Percentiles rank a stretch among this genome's conserved stretches.
Evolutionary conservation across 441 rosid species (phyloP).

Genomic region (Populus tomentosa): DNA sequence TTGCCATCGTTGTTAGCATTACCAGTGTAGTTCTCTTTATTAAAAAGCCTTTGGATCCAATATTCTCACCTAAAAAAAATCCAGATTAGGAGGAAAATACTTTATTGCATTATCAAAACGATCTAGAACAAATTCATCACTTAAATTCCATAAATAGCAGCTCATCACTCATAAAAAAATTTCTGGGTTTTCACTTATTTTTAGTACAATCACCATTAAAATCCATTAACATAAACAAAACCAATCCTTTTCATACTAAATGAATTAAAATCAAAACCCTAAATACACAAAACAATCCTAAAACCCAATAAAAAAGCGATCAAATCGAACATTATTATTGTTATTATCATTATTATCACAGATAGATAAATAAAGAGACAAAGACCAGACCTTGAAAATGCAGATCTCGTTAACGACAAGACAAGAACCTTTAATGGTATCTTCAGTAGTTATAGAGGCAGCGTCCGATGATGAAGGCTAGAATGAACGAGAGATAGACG

Average conservation of each 20-base stretch:
- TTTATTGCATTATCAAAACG: no score
- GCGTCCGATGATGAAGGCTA: no score
- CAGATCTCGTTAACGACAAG: slow-evolving; percentile 91
- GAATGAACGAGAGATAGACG: no score
- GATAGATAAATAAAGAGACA: neutral
- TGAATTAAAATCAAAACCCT: neutral
- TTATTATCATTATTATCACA: neutral
- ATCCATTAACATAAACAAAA: neutral
- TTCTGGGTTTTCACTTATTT: neutral
- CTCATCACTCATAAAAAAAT: neutral
- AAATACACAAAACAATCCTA: neutral
- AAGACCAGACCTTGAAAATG: slow-evolving; percentile 53
- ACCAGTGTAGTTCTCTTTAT: slow-evolving; percentile 35
- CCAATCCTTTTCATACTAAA: neutral
- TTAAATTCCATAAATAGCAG: neutral
- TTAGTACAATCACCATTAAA: no score
- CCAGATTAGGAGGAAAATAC: no score
- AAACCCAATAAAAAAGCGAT: neutral
- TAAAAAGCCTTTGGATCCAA: slow-evolving; percentile 43
- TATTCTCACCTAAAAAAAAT: slow-evolving; percentile 34
- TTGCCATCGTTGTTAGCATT: slow-evolving; percentile 37
- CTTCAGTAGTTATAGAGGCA: slow-evolving; percentile 77
- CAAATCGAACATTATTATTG: neutral
- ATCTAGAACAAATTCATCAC: no score
- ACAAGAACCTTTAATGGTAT: slow-evolving; percentile 73